A percentile compares a stretch with the other conserved stretches of the same genome.
These are phyloP conservation scores for Ceriops zippeliana DNA, from an alignment of 345 rosid species.

Conservation along the genomic window DNA sequence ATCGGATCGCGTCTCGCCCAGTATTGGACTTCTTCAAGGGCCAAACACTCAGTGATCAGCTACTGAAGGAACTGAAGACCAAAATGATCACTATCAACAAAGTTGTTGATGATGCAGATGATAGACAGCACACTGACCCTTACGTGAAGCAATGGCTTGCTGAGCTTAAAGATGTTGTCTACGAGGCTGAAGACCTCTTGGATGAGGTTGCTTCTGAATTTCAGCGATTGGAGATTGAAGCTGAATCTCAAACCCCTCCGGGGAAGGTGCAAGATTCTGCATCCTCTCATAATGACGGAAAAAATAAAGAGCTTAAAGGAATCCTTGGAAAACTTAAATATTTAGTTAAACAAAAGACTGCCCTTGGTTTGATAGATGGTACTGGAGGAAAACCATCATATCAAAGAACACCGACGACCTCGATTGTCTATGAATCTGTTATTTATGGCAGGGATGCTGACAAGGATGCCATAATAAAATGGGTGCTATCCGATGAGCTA, in stretches of 20 bases:
- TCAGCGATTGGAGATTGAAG: not conserved
- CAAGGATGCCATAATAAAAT: not conserved
- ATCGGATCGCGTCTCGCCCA: not conserved
- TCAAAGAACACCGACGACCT: conserved; percentile 16
- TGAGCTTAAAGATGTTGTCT: not conserved
- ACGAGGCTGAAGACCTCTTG: conserved; percentile 8
- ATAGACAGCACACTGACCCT: not conserved
- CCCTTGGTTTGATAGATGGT: conserved; percentile 17
- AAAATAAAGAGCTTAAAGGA: not conserved
- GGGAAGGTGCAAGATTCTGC: not conserved
- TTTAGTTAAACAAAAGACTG: conserved; percentile 11
- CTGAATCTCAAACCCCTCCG: not conserved
- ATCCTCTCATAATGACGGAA: not conserved
- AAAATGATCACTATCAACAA: not conserved
- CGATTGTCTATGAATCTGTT: not conserved
- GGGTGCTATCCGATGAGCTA: not conserved
- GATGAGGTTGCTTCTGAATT: conserved; percentile 4
- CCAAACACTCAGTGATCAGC: not conserved
- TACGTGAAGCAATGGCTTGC: not conserved
- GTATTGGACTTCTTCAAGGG: conserved; percentile 8
- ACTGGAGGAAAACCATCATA: not conserved
- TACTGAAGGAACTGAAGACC: not conserved
- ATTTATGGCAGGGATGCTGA: not conserved
- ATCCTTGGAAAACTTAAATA: conserved; percentile 12
- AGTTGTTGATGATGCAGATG: conserved; percentile 8